These are phyloP conservation scores for Niebla homalea DNA, from an alignment of 495 filamentous ascomycete species.

Conservation along the genomic window DNA sequence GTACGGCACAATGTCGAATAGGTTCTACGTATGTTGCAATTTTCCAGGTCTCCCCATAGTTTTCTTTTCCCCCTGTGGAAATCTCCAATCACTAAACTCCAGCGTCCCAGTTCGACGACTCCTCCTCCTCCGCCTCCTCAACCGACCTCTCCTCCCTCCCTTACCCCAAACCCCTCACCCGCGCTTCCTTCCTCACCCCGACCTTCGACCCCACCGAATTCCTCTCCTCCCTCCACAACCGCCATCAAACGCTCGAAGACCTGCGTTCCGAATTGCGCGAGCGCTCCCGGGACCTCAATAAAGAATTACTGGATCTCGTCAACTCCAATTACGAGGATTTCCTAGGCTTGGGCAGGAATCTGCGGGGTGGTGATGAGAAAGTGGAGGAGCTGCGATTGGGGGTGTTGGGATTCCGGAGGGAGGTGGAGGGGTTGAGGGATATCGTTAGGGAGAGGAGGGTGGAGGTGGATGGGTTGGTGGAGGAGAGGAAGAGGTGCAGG, in stretches of 20 bases:
- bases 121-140: conserved; percentile 38
- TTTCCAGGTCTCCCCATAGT: not conserved
- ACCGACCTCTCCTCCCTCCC: conserved; percentile 58
- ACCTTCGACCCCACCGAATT: conserved; percentile 72
- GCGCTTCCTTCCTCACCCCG: conserved; percentile 61
- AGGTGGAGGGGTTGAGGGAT: conserved; percentile 47
- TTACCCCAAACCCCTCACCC: conserved; percentile 69
- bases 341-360: conserved; percentile 61
- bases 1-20: conserved; percentile 10
- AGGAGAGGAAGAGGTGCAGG: conserved; percentile 40
- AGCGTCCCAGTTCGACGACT: conserved; percentile 27
- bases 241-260: conserved; percentile 93
- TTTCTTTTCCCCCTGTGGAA: no score
- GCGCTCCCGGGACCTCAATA: conserved; percentile 57
- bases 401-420: conserved; percentile 68
- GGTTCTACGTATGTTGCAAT: conserved; percentile 19
- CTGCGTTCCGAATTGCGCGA: conserved; percentile 72
- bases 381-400: conserved; percentile 85
- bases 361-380: conserved; percentile 80
- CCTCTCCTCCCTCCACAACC: conserved; percentile 67
- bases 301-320: conserved; percentile 83
- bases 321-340: conserved; percentile 91
- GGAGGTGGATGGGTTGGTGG: conserved; percentile 42
- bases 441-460: conserved; percentile 37
- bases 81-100: no score